Evolutionary conservation across 2,329 filamentous ascomycete species (phyloP).

Genomic region (Colletotrichum phormii): DNA sequence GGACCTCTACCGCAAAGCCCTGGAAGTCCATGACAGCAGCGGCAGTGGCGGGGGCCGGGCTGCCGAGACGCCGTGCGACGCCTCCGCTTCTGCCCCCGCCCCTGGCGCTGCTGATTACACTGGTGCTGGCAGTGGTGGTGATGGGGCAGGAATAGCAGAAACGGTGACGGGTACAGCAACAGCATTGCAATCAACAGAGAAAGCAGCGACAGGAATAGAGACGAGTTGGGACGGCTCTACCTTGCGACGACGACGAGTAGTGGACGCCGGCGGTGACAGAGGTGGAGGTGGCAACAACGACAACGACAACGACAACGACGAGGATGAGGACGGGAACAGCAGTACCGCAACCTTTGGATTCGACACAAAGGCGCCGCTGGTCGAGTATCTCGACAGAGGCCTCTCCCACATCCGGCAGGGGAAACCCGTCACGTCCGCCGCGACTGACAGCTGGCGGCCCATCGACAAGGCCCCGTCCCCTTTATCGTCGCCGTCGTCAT

Average conservation of each 20-base stretch:
- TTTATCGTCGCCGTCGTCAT: not conserved
- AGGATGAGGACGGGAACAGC: not conserved
- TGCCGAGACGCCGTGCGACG: conserved; percentile 13
- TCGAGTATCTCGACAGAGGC: conserved; percentile 60
- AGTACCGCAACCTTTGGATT: conserved; percentile 40
- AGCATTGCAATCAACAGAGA: conserved; percentile 19
- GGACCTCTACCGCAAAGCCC: conserved; percentile 57
- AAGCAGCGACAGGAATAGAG: conserved; percentile 47
- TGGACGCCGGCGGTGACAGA: not conserved
- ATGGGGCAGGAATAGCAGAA: not conserved
- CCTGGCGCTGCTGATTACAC: not conserved
- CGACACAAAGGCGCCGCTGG: conserved; percentile 58
- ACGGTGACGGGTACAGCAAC: not conserved
- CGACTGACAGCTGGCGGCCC: not conserved
- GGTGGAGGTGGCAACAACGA: not conserved
- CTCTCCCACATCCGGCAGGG: conserved; percentile 56
- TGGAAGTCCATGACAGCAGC: conserved; percentile 47
- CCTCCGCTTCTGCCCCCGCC: not conserved
- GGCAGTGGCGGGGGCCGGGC: not conserved
- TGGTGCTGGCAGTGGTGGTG: not conserved
- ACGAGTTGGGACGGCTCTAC: conserved; percentile 1
- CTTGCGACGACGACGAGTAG: conserved; percentile 8
- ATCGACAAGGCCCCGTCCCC: not conserved
- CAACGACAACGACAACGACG: no score
- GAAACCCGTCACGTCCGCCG: not conserved